Percentiles rank a stretch among this genome's conserved stretches.
Conservation (phyloP, 1,139 yeast genomes). For the Eremothecium cymbalariae region DNA sequence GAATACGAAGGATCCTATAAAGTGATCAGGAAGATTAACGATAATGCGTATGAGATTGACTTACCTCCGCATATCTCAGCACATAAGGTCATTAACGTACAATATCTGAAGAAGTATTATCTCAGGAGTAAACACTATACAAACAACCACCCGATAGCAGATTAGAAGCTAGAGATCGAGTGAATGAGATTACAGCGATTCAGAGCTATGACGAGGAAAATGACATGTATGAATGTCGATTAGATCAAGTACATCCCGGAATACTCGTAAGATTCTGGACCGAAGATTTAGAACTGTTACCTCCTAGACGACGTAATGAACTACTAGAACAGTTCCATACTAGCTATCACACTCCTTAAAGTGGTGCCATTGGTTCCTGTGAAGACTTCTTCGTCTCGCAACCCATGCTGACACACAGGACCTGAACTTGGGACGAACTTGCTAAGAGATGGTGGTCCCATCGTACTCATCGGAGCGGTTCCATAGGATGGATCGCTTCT, state of each 20-base stretch:
- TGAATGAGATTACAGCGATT: slow-evolving; percentile 4
- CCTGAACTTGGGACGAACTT: no score
- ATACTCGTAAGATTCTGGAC: neutral
- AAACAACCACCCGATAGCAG: slow-evolving; percentile 3
- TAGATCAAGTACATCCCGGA: slow-evolving; percentile 8
- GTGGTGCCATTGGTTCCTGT: no score
- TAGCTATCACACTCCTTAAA: no score
- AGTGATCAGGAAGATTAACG: slow-evolving; percentile 8
- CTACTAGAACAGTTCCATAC: slow-evolving; percentile 1
- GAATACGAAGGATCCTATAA: slow-evolving; percentile 13
- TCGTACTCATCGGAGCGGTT: no score
- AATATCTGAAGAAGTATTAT: slow-evolving; percentile 5
- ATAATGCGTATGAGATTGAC: slow-evolving; percentile 13
- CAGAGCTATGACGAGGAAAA: slow-evolving; percentile 7
- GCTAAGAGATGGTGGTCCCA: no score
- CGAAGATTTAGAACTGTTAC: slow-evolving; percentile 6
- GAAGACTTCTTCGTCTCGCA: no score
- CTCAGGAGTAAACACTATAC: slow-evolving; percentile 1
- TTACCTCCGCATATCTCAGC: slow-evolving; percentile 6
- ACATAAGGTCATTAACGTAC: slow-evolving; percentile 10
- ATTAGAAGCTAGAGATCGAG: slow-evolving; percentile 1
- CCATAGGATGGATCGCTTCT: no score
- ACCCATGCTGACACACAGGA: no score
- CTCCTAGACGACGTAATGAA: neutral
- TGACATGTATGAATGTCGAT: slow-evolving; percentile 7